Evolutionary conservation across 306 rosid genomes (phyloP), one percentile per base, ranked within the genome.

Genomic region (Cyamopsis tetragonoloba): DNA sequence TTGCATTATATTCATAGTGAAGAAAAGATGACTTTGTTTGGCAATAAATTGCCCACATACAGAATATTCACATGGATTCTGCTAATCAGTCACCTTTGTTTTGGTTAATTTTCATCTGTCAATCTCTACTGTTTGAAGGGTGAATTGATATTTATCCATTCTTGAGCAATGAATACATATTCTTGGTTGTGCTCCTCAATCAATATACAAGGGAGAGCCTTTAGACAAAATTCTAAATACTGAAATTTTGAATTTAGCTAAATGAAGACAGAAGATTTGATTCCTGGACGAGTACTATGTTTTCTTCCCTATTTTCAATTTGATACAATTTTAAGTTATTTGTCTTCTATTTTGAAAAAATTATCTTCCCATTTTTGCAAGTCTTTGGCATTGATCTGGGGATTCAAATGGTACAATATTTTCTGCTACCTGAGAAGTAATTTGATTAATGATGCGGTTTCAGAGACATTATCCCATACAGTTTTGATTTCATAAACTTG

Each of bases 331-430:
- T 65, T 47, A 5, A 28, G 37, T 13, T 46, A 4, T 54, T 65
- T 41, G 20, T 27, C 65, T 63, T 75, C 54, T 24, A 34, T 57
- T 9, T 32, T 46, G 43, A 14, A 50, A 34, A 19, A 38, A 27
- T 73, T 51, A 10, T 34, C 54, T 22, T 44, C 63, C 15, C 50
- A 53, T 22, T 20, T 53, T 30, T 63, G 57, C 12, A 67, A 64
- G 26, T 10, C 28, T 32, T 35, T 42, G 49, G 31, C 38, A 20
- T 42, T 39, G 55, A 14, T 38, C 27, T 62, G 3, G 23, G 68
- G 44, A 6, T 31, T 3, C 35, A 4, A 8, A 38, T 58, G 50
- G 17, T 47, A 24, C 13, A 12, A 19, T 38, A 37, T 44, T 62
- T 12, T 14, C 24, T 72, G 18, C 43, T 26, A 46, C 42, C 27